Evolutionary conservation across 495 filamentous ascomycete genomes (phyloP).

Genomic region (Cercophora newfieldiana): DNA sequence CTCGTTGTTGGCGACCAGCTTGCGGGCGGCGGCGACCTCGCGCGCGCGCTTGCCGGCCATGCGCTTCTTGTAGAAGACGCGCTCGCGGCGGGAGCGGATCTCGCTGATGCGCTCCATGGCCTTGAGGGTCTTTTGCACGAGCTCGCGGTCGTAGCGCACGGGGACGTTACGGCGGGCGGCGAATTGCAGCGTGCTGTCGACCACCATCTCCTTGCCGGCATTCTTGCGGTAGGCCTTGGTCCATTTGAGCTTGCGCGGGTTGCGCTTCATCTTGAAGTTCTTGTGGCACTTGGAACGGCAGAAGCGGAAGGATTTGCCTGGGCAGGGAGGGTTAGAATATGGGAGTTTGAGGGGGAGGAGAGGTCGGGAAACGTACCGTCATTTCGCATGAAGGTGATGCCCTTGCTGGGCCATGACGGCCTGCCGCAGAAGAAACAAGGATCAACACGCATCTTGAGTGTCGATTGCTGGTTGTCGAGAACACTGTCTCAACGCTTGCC

Average conservation of each 20-base stretch:
- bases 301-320: conserved; percentile 66
- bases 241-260: conserved; percentile 78
- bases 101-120: conserved; percentile 91
- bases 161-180: conserved; percentile 90
- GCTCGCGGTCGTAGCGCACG: conserved; percentile 89
- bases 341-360: background rate
- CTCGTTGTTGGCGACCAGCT: conserved; percentile 86
- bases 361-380: conserved; percentile 57
- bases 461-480: conserved; percentile 20
- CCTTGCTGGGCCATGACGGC: conserved; percentile 84
- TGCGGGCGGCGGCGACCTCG: conserved; percentile 74
- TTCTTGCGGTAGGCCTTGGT: conserved; percentile 80
- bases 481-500: background rate
- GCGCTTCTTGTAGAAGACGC: conserved; percentile 86
- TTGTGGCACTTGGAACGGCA: conserved; percentile 93
- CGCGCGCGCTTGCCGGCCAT: conserved; percentile 85
- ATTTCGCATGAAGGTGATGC: conserved; percentile 71
- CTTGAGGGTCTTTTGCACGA: conserved; percentile 79
- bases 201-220: conserved; percentile 86
- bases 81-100: conserved; percentile 79
- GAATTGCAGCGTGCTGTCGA: conserved; percentile 92
- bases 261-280: conserved; percentile 99
- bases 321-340: conserved; percentile 2
- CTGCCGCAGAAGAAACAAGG: conserved; percentile 87
- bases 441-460: conserved; percentile 59